Conservation (phyloP, 2,329 filamentous ascomycete species). For the Periconia digitata region DNA sequence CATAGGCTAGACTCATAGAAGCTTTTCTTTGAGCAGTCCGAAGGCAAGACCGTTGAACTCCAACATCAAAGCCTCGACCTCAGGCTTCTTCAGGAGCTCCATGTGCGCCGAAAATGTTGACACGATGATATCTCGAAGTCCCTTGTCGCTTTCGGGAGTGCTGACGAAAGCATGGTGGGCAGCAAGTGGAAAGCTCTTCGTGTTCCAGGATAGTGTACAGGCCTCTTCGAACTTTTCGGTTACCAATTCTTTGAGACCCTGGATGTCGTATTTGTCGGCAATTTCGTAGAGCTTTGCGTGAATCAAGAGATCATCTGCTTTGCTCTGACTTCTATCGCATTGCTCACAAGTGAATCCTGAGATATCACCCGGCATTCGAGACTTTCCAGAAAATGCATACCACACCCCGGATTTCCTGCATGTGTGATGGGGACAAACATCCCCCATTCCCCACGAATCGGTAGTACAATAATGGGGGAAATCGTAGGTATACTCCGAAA, state of each 20-base stretch:
- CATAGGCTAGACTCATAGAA: no score
- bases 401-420: no score
- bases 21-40: neutral
- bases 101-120: neutral
- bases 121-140: neutral
- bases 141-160: neutral
- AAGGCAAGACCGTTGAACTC: constrained; percentile 2
- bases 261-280: neutral
- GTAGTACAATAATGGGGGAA: no score
- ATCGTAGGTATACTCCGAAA: no score
- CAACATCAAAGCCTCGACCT: neutral
- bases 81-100: constrained; percentile 1
- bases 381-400: no score
- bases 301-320: neutral
- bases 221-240: neutral
- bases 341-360: no score
- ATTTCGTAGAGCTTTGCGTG: neutral
- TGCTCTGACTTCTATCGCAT: neutral
- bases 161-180: neutral
- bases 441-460: no score
- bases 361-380: no score
- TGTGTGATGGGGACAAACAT: no score
- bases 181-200: neutral
- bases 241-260: neutral
- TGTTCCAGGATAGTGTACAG: neutral